Conservation (phyloP, 306 rosid genomes). For the Quercus bicolor region DNA sequence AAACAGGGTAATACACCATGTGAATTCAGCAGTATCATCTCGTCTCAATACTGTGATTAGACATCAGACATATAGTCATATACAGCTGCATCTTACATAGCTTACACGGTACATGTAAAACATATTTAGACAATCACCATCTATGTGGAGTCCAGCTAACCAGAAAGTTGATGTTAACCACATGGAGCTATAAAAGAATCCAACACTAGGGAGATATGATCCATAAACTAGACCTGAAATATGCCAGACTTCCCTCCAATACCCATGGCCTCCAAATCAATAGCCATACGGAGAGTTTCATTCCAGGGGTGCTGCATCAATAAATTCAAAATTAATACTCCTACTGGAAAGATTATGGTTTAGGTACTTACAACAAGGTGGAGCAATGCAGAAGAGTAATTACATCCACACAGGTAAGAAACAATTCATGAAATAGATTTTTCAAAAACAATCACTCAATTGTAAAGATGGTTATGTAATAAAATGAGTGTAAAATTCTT, state of each 20-base stretch:
- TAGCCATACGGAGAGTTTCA: slow-evolving; percentile 62
- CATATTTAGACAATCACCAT: background rate
- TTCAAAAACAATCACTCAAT: background rate
- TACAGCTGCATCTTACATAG: background rate
- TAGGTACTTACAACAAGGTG: slow-evolving; percentile 5
- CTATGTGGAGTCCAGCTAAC: background rate
- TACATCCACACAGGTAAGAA: background rate
- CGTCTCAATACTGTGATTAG: background rate
- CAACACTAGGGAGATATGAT: slow-evolving; percentile 12
- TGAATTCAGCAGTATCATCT: background rate
- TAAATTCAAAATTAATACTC: slow-evolving; percentile 18
- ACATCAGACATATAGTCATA: background rate
- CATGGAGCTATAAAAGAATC: slow-evolving; percentile 4
- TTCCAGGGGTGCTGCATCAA: slow-evolving; percentile 93
- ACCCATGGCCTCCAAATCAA: slow-evolving; percentile 98
- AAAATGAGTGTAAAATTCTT: background rate
- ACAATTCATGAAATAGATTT: background rate
- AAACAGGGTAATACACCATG: background rate
- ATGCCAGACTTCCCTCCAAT: slow-evolving; percentile 91
- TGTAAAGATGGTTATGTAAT: background rate
- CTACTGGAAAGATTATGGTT: slow-evolving; percentile 7
- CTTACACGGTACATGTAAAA: background rate
- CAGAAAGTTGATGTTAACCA: slow-evolving; percentile 1
- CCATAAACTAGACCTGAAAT: slow-evolving; percentile 72
- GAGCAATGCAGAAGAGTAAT: background rate